phyloP scores from a whole-genome alignment of 1,284 basidiomycete genomes.

The Ustilago curta region DNA sequence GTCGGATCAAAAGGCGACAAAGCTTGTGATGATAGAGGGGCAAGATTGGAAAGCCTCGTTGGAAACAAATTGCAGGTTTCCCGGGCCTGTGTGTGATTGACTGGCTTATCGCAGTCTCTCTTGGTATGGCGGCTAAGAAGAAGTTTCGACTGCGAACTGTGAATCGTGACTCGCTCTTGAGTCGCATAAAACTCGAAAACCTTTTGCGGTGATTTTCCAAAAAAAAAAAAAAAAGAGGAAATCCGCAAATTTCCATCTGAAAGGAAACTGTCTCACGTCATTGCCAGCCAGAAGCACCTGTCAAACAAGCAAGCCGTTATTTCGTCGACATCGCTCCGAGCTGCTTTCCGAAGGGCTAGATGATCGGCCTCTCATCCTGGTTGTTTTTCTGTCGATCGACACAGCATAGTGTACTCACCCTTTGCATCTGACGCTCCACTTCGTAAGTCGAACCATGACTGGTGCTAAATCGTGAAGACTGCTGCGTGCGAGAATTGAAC shows the following conservation, averaged over 20 bases:
- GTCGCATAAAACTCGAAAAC: no score
- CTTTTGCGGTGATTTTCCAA: no score
- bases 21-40: slow-evolving; percentile 2
- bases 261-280: background rate
- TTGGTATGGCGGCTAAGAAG: background rate
- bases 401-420: slow-evolving; percentile 22
- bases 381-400: background rate
- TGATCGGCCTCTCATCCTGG: background rate
- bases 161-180: slow-evolving; percentile 11
- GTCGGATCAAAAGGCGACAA: background rate
- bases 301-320: slow-evolving; percentile 6
- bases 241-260: background rate
- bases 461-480: slow-evolving; percentile 28
- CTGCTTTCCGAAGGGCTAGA: background rate
- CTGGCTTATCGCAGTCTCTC: slow-evolving; percentile 9
- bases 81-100: background rate
- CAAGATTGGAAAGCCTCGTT: background rate
- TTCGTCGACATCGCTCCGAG: slow-evolving; percentile 27
- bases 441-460: slow-evolving; percentile 32
- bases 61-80: slow-evolving; percentile 10
- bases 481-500: slow-evolving; percentile 17
- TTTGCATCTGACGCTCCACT: slow-evolving; percentile 41
- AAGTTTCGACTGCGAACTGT: background rate
- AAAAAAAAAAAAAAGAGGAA: no score
- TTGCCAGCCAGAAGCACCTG: background rate